phyloP scores from a whole-genome alignment of 805 yeast genomes.

The Wickerhamiella siamensis region DNA sequence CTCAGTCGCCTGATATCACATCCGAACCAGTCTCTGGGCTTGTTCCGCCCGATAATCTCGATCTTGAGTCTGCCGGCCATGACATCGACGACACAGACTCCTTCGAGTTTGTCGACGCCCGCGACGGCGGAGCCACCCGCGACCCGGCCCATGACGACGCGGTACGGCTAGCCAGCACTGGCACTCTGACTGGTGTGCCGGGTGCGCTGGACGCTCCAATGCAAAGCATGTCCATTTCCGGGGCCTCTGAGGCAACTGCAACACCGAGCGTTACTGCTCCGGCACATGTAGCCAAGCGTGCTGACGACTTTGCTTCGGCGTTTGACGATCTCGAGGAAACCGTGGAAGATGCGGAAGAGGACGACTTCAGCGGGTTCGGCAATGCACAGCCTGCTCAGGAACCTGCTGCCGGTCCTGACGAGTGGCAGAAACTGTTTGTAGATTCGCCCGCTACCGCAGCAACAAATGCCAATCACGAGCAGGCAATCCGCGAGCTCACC shows the following conservation, averaged over 20 bases:
- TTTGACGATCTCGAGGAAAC: conserved; percentile 28
- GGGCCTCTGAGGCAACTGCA: neutral
- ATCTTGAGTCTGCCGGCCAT: conserved; percentile 1
- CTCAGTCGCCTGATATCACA: conserved; percentile 17
- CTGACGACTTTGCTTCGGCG: conserved; percentile 22
- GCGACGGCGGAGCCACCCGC: conserved; percentile 11
- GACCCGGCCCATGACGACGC: no score
- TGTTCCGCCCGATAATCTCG: conserved; percentile 6
- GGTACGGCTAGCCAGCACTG: neutral
- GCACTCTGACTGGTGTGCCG: neutral
- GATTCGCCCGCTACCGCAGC: conserved; percentile 28
- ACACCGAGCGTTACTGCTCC: conserved; percentile 1
- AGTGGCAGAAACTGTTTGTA: conserved; percentile 89
- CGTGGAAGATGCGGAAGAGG: conserved; percentile 20
- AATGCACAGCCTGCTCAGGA: conserved; percentile 1
- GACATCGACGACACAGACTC: conserved; percentile 15
- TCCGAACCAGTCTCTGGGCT: conserved; percentile 17
- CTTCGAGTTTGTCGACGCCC: conserved; percentile 26
- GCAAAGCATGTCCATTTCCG: neutral
- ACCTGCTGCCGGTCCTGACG: conserved; percentile 35
- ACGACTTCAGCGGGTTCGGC: conserved; percentile 17
- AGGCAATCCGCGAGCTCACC: conserved; percentile 61
- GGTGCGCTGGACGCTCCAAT: neutral
- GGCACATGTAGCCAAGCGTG: conserved; percentile 9
- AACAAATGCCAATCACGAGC: conserved; percentile 11